Percentiles rank a stretch among this genome's conserved stretches.
phyloP scores from a whole-genome alignment of 768 basidiomycete species.

The Panaeolus papilionaceus region DNA sequence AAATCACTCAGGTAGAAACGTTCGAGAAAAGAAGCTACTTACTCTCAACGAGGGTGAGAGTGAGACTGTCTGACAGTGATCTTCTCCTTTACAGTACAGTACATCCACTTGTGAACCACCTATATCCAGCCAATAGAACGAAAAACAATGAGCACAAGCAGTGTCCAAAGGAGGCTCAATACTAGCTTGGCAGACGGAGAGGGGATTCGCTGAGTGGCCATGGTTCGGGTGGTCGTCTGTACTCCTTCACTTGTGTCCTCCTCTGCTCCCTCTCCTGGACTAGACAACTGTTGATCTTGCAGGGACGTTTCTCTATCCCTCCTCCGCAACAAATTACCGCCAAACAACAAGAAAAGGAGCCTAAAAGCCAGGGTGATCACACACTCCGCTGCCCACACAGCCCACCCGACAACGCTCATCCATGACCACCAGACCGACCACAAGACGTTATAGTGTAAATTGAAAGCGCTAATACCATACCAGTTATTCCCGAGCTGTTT shows the following conservation, averaged over 20 bases:
- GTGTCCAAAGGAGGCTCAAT: conserved; percentile 29
- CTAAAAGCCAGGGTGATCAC: conserved; percentile 6
- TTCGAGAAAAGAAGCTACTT: neutral
- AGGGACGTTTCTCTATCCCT: neutral
- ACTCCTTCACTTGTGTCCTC: neutral
- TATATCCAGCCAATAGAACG: conserved; percentile 43
- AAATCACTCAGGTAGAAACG: neutral
- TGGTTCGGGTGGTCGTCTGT: neutral
- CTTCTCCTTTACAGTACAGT: conserved; percentile 45
- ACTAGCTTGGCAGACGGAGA: conserved; percentile 20
- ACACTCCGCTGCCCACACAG: conserved; percentile 20
- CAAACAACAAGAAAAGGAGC: conserved; percentile 15
- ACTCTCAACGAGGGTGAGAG: neutral
- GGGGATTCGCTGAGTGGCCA: conserved; percentile 9
- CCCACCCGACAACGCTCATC: conserved; percentile 26
- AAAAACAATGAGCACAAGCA: conserved; percentile 37
- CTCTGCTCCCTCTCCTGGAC: neutral
- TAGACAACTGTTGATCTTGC: neutral
- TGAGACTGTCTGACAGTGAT: neutral
- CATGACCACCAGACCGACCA: conserved; percentile 31
- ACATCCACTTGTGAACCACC: conserved; percentile 83
- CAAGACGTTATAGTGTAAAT: conserved; percentile 8
- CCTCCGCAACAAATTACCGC: neutral
- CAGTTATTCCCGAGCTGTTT: conserved; percentile 66
- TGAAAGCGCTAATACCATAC: conserved; percentile 38